Evolutionary conservation across 495 filamentous ascomycete genomes (phyloP).

Genomic region (Eremomyces bilateralis): DNA sequence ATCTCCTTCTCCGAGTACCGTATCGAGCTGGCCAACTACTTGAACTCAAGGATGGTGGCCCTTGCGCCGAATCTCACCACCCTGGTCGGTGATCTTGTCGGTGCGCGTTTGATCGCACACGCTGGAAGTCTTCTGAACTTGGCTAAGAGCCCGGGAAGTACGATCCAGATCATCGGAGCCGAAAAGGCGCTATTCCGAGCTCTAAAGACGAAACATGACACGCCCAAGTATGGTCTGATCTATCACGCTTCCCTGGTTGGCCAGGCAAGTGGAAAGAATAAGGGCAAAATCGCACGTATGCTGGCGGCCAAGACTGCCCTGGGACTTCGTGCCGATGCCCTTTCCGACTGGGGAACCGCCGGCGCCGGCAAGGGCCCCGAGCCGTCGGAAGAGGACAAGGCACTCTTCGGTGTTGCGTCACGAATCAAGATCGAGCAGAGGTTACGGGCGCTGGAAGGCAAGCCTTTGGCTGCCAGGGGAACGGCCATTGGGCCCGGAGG

Average conservation of each 20-base stretch:
- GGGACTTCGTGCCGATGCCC: conserved; percentile 79
- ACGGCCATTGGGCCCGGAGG: conserved; percentile 56
- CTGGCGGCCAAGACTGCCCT: conserved; percentile 82
- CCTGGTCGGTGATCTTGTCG: conserved; percentile 83
- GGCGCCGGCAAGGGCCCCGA: conserved; percentile 39
- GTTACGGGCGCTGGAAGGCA: conserved; percentile 70
- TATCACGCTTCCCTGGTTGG: conserved; percentile 95
- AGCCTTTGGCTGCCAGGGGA: conserved; percentile 58
- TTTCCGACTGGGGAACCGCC: conserved; percentile 49
- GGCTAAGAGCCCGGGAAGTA: conserved; percentile 88
- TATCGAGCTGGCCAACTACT: conserved; percentile 64
- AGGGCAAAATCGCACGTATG: conserved; percentile 97
- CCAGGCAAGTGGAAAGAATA: conserved; percentile 91
- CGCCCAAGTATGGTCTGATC: conserved; percentile 96
- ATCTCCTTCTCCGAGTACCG: conserved; percentile 79
- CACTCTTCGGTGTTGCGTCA: conserved; percentile 47
- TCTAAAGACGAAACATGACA: conserved; percentile 97
- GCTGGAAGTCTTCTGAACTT: conserved; percentile 87
- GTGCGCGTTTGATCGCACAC: conserved; percentile 87
- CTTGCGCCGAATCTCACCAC: conserved; percentile 92
- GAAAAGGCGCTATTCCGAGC: conserved; percentile 98
- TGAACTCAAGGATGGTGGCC: conserved; percentile 84
- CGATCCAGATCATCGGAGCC: conserved; percentile 91
- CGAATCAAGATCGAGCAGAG: conserved; percentile 68
- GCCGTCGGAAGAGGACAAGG: conserved; percentile 70